phyloP scores from a whole-genome alignment of 768 basidiomycete genomes.

The Paxillus rubicundulus region DNA sequence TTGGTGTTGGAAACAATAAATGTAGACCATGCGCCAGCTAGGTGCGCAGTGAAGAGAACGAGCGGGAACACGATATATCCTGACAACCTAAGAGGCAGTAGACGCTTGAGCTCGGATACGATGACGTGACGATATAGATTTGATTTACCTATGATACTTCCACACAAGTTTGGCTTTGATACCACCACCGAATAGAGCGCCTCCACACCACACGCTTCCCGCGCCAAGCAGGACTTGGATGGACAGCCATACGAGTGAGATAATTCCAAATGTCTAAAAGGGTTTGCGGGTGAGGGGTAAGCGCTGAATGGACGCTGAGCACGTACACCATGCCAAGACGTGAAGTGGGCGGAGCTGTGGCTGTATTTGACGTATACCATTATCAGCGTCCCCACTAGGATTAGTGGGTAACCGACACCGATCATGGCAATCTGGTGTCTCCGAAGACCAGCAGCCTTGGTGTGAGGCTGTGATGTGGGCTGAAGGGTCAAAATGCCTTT shows the following conservation, averaged over 20 bases:
- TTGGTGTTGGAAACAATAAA: slow-evolving; percentile 48
- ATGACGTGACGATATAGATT: slow-evolving; percentile 1
- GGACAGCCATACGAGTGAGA: slow-evolving; percentile 58
- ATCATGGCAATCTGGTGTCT: slow-evolving; percentile 69
- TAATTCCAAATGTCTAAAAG: slow-evolving; percentile 59
- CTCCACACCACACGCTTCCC: slow-evolving; percentile 75
- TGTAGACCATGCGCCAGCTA: slow-evolving; percentile 68
- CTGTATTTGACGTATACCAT: slow-evolving; percentile 62
- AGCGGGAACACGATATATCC: slow-evolving; percentile 70
- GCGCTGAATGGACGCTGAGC: neutral
- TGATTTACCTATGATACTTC: slow-evolving; percentile 75
- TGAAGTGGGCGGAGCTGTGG: slow-evolving; percentile 54
- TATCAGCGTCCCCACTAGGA: slow-evolving; percentile 58
- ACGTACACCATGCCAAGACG: slow-evolving; percentile 73
- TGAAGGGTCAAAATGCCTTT: slow-evolving; percentile 74
- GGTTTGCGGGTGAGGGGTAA: neutral
- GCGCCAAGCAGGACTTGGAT: slow-evolving; percentile 62
- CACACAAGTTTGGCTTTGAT: slow-evolving; percentile 69
- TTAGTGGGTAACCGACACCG: slow-evolving; percentile 50
- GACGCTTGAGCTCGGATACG: slow-evolving; percentile 2
- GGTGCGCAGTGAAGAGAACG: slow-evolving; percentile 58
- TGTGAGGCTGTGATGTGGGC: slow-evolving; percentile 62
- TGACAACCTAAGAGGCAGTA: slow-evolving; percentile 46
- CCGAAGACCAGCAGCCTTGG: slow-evolving; percentile 63
- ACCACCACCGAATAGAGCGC: slow-evolving; percentile 68